Base-by-base conservation (phyloP, 2,329 filamentous ascomycete species). In the Leptographium galeiforme region DNA sequence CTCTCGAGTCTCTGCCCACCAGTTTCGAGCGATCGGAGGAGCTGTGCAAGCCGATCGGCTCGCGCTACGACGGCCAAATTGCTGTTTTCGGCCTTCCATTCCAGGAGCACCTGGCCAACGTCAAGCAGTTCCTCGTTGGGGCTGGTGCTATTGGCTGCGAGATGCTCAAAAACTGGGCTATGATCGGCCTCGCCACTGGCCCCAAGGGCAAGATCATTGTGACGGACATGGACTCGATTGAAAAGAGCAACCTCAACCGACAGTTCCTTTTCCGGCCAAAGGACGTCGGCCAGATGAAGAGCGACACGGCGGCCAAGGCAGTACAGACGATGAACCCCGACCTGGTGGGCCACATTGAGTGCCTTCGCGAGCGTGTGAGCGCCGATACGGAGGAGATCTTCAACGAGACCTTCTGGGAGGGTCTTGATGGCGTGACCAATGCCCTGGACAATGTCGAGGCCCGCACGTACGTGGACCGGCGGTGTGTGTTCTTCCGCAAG, bases 81-180 rank as follows among this genome's bases (percentile, higher is more conserved):
- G 91, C 89, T 2, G 93, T 98, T 1, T 95, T 98, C 60, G 93
- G 93, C 57, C 85, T 80, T 62, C 87, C 95, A 58, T 98, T 84
- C 69, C 93, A 98, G 69, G 85, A 95, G 51, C 96, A 95, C 75
- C 79, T 98, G 60, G 80, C 85, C 56, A 95, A 96, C 63, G 70
- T 93, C 57, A 93, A 84, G 63, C 82, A 97, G 63, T 98, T 98
- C 74, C 76, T 98, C 53, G 93, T 98, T 55, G 93, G 93, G 61
- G 89, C 93, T 48, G 93, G 93, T 62, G 93, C 94, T 58, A 98
- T 98, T 67, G 93, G 93, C 47, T 98, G 93, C 64, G 93, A 98
- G 66, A 98, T 97, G 86, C 74, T 98, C 61, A 98, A 98, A 80
- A 97, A 97, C 69, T 98, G 93, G 90, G 91, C 94, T 39, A 94